Evolutionary conservation across 208 protist species (phyloP).

Genomic region (Trichomonas vaginalis): DNA sequence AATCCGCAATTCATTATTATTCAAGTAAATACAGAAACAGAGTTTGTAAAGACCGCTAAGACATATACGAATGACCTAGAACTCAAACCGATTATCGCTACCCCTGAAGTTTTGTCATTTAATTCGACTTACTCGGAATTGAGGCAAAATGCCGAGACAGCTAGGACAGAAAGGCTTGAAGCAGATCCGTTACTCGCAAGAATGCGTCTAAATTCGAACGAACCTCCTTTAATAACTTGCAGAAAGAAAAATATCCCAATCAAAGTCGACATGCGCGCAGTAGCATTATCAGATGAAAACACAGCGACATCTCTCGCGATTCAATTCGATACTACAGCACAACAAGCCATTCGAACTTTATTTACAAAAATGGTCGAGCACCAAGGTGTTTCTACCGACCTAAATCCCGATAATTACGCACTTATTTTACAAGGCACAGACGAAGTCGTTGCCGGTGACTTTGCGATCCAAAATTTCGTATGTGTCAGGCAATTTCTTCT

Average conservation of each 20-base stretch:
- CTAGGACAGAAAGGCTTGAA: not conserved
- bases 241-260: no score
- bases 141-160: not conserved
- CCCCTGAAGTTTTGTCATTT: not conserved
- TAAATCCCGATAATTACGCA: not conserved
- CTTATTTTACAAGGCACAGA: not conserved
- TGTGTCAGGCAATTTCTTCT: not conserved
- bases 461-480: not conserved
- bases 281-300: not conserved
- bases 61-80: not conserved
- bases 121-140: not conserved
- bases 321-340: not conserved
- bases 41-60: not conserved
- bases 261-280: not conserved
- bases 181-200: not conserved
- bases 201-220: not conserved
- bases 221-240: not conserved
- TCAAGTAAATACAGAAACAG: not conserved
- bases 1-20: not conserved
- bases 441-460: not conserved
- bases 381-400: not conserved
- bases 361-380: not conserved
- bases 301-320: not conserved
- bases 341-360: not conserved
- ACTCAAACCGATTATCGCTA: not conserved